Conservation (phyloP, 352 stramenopile genomes). For the Pythium guiyangense region DNA sequence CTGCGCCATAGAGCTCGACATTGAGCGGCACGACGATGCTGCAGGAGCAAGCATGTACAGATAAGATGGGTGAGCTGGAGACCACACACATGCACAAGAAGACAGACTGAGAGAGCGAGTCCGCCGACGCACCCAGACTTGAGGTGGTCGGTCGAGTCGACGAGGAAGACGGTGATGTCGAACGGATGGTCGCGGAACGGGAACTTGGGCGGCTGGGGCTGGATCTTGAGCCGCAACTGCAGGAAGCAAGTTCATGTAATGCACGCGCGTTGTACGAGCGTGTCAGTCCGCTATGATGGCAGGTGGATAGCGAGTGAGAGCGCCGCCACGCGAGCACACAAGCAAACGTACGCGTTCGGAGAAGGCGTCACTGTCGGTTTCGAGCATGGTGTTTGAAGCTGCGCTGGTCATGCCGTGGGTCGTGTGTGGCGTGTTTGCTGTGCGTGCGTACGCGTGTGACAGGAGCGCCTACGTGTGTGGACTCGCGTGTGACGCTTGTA, state of each 20-base stretch:
- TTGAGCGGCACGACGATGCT: slow-evolving; percentile 71
- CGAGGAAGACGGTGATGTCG: slow-evolving; percentile 84
- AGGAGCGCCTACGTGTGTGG: background rate
- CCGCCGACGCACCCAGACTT: slow-evolving; percentile 51
- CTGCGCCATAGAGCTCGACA: slow-evolving; percentile 77
- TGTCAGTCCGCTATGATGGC: too few relatives aligned
- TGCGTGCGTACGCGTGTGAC: background rate
- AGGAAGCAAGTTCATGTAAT: background rate
- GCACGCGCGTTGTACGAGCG: background rate
- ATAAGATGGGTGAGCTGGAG: background rate
- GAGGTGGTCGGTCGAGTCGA: slow-evolving; percentile 75
- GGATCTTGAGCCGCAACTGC: slow-evolving; percentile 77
- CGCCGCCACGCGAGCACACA: too few relatives aligned
- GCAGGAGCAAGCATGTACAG: background rate
- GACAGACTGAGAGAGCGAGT: background rate
- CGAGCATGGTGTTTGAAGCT: slow-evolving; percentile 18
- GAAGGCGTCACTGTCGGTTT: slow-evolving; percentile 48
- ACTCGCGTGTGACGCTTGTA: background rate
- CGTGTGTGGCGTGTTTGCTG: background rate
- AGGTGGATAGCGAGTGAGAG: background rate
- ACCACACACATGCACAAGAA: slow-evolving; percentile 1
- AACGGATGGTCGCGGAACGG: slow-evolving; percentile 84
- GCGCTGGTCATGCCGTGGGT: slow-evolving; percentile 5
- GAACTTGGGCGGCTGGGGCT: slow-evolving; percentile 81
- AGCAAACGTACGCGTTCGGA: slow-evolving; percentile 39